A percentile compares a stretch with the other conserved stretches of the same genome.
phyloP scores from a whole-genome alignment of 2,329 filamentous ascomycete genomes.

The Ceratocystis variospora region DNA sequence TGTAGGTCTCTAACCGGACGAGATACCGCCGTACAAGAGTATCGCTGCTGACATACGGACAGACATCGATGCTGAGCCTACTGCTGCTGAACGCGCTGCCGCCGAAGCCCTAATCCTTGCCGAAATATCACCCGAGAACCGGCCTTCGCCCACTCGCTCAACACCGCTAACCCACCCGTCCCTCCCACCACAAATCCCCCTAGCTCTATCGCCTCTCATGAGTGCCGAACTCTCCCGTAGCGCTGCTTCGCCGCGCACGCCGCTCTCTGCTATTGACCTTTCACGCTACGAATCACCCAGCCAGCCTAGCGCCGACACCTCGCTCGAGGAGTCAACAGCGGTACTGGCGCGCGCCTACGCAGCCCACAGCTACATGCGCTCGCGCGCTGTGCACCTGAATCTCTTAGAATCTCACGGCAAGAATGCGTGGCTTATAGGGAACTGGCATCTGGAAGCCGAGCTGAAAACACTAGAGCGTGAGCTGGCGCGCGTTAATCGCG shows the following conservation, averaged over 20 bases:
- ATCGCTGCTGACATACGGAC: constrained; percentile 18
- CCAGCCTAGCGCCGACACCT: constrained; percentile 27
- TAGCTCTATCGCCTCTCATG: constrained; percentile 52
- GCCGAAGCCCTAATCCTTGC: constrained; percentile 56
- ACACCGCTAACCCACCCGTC: constrained; percentile 38
- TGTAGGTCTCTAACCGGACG: constrained; percentile 39
- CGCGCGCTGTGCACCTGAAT: constrained; percentile 44
- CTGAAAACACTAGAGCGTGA: constrained; percentile 59
- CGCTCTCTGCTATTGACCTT: constrained; percentile 55
- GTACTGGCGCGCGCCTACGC: constrained; percentile 44
- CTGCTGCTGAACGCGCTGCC: constrained; percentile 45
- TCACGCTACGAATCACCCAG: constrained; percentile 70
- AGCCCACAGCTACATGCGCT: constrained; percentile 37
- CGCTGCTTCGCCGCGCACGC: constrained; percentile 35
- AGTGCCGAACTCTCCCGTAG: constrained; percentile 55
- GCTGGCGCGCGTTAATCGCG: constrained; percentile 50
- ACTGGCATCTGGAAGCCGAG: constrained; percentile 64
- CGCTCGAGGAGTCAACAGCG: constrained; percentile 35
- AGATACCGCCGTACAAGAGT: neutral
- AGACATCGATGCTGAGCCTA: constrained; percentile 73
- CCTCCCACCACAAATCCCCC: constrained; percentile 39
- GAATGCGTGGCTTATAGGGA: constrained; percentile 82
- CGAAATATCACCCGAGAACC: constrained; percentile 43
- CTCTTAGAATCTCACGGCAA: constrained; percentile 73
- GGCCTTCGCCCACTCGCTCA: constrained; percentile 25